Conservation (phyloP, 2,329 filamentous ascomycete genomes). For the Talaromyces sp. region DNA sequence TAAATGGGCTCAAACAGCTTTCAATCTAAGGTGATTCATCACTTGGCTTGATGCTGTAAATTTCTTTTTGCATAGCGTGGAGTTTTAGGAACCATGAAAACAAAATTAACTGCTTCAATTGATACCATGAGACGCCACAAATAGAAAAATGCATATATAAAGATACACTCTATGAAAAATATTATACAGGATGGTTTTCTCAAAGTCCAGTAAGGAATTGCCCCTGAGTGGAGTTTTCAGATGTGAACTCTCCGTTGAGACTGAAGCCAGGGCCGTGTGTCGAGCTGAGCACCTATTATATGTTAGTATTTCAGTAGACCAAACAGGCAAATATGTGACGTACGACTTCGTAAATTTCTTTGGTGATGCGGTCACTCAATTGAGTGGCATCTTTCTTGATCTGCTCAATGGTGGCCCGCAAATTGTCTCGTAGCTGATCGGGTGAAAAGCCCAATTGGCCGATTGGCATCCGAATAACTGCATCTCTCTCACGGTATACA, state of each 20-base stretch:
- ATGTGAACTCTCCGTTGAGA: conserved; percentile 72
- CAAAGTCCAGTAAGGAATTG: conserved; percentile 39
- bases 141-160: conserved; percentile 28
- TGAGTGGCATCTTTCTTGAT: conserved; percentile 72
- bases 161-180: conserved; percentile 39
- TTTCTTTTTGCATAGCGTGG: conserved; percentile 41
- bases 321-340: conserved; percentile 23
- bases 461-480: conserved; percentile 82
- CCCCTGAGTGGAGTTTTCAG: conserved; percentile 55
- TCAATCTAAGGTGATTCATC: conserved; percentile 21
- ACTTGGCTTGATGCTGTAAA: background rate
- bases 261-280: conserved; percentile 84
- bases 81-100: conserved; percentile 29
- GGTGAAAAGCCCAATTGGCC: conserved; percentile 87
- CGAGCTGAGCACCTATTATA: conserved; percentile 67
- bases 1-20: conserved; percentile 51
- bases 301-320: conserved; percentile 19
- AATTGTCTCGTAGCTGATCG: conserved; percentile 77
- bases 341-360: conserved; percentile 69
- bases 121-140: conserved; percentile 41
- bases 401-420: conserved; percentile 69
- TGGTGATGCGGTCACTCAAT: conserved; percentile 61
- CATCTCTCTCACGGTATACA: conserved; percentile 80
- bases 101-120: conserved; percentile 19
- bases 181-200: conserved; percentile 45